Evolutionary conservation across 169 alveolate species (phyloP), one percentile per base, ranked within the genome.

Genomic region (Cryptosporidium andersoni): DNA sequence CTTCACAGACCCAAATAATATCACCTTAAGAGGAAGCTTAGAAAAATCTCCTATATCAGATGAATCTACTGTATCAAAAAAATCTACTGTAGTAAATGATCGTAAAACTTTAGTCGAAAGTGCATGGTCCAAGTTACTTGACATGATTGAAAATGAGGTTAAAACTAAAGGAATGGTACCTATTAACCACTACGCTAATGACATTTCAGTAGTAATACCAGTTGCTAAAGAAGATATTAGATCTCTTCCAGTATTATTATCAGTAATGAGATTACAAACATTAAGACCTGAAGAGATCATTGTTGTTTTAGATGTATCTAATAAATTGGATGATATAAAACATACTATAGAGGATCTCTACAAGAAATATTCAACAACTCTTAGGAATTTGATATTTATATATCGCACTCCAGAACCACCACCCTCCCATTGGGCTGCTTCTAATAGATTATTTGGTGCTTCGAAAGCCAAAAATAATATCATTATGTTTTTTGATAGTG

Each of bases 331-430:
- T 14, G 74, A 43, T 3, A 56, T 68, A 25, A 34, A 68, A 16
- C 2, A 25, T 7, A 74, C 42, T 6, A 68, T 58, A 9, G 14
- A 37, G 11, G 49, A 58, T 6, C 74, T 58, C 45, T 60, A 58
- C 16, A 45, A 74, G 11, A 74, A 58, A 53, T 74, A 74, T n/a
- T 58, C 62, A 25, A 49, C n/a, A 9, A 45, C 63, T 43, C 36
- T 74, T 42, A 74, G 85, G 14, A 74, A 74, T 37, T 68, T 74
- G 3, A 56, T 66, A 60, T 16, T 63, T 2, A 58, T 74, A 43
- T 74, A 58, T 49, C 55, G 85, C n/a, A 47, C 51, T 3, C 85
- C 85, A 37, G 64, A 66, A 4, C 85, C 85, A 11, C 85, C 85
- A 53, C 85, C 85, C 12, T 58, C 47, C 42, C 85, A 74, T 51